Evolutionary conservation across 2,329 filamentous ascomycete species (phyloP), one percentile per base, ranked within the genome.

Genomic region (Xylaria sp.): DNA sequence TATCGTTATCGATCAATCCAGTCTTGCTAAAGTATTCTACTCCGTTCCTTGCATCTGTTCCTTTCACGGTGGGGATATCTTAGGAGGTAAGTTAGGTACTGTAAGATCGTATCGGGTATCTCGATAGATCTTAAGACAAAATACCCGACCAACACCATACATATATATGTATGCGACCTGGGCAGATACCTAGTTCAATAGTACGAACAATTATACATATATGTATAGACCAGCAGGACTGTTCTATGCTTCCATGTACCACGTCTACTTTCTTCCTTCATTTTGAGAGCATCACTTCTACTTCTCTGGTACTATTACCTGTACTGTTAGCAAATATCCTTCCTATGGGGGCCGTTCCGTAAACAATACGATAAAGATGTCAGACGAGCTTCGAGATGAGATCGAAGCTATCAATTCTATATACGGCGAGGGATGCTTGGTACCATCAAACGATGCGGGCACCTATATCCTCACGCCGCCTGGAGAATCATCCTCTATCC

Each of bases 361-460:
- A 13, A 28, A 28, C 23, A 8, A 37, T 34, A 15, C 28, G 28
- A 28, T n/a, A 39, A 66, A 28, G 69, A 88, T 88, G 85, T 87
- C 86, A 9, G 85, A 88, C 71, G 86, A 88, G 72, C 86, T 95
- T 32, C 79, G 81, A 58, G 92, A 96, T 81, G 93, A 96, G 78
- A 83, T 94, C 37, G 91, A 91, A 77, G 93, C 91, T 71, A 91
- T 96, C 76, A 96, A 95, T 80, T 92, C 93, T 64, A 96, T 96
- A 73, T 96, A 94, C 81, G 91, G 90, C 72, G 86, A 89, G 57
- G 84, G 83, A n/a, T 91, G 91, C 12, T 84, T 94, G 66, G 67
- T 80, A 61, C 77, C 74, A 71, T 75, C 84, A 52, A 76, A 82
- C 68, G 79, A 81, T 25, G 76, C 80, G 48, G 74, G 81, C 75